A percentile compares a stretch with the other conserved stretches of the same genome.
These are phyloP conservation scores for Blastobotrys robertii DNA, from an alignment of 805 yeast genomes.

Conservation along the genomic window DNA sequence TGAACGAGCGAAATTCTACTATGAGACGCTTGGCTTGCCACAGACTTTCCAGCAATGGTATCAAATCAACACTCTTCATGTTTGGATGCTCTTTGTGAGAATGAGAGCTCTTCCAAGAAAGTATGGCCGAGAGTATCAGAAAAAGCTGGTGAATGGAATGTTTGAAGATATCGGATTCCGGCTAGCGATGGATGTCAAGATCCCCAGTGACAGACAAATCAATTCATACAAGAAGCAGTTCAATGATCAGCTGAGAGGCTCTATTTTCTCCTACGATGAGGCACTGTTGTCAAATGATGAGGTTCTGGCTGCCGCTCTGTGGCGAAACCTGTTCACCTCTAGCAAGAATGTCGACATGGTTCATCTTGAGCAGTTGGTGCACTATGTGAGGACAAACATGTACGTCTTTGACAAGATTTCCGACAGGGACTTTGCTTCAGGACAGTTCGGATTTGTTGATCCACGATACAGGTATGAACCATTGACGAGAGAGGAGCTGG, in stretches of 20 bases:
- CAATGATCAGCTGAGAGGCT: constrained; percentile 82
- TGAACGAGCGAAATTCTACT: constrained; percentile 72
- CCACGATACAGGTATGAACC: constrained; percentile 72
- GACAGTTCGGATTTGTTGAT: constrained; percentile 74
- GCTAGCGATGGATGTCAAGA: constrained; percentile 77
- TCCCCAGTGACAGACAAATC: constrained; percentile 68
- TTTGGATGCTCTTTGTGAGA: constrained; percentile 88
- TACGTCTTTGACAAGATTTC: constrained; percentile 78
- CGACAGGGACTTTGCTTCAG: constrained; percentile 90
- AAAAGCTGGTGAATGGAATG: constrained; percentile 77
- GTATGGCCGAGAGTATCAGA: constrained; percentile 83
- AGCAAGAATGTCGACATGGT: constrained; percentile 70
- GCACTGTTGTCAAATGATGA: constrained; percentile 60
- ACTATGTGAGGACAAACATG: constrained; percentile 80
- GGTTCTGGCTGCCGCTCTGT: constrained; percentile 33
- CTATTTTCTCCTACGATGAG: constrained; percentile 86
- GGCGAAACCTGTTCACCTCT: constrained; percentile 84
- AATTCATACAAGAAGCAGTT: constrained; percentile 84
- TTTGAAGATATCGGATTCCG: constrained; percentile 85
- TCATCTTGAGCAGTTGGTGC: constrained; percentile 80
- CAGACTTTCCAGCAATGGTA: constrained; percentile 92
- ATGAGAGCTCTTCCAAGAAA: constrained; percentile 95
- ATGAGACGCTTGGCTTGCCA: constrained; percentile 73
- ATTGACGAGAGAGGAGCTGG: constrained; percentile 33
- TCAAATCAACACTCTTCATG: constrained; percentile 81